Base-by-base conservation (phyloP, 176 grass and related monocot genomes). In the Aegilops umbellulata region DNA sequence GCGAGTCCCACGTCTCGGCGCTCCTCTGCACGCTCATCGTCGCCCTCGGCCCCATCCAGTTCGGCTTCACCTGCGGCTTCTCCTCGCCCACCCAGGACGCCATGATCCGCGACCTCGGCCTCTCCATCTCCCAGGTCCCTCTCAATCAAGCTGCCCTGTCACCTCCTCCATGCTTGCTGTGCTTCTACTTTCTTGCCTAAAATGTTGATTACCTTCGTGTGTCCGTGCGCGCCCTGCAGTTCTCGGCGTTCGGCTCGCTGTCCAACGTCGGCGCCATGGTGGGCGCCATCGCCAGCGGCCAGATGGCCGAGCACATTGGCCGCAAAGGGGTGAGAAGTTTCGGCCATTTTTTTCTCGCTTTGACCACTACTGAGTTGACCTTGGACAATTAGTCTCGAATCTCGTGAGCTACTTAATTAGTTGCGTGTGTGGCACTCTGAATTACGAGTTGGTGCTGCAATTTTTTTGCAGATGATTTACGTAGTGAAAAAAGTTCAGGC, bases 11-110 rank as follows among this genome's bases (percentile, higher is more conserved):
- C 79, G 81, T 98, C 86, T 98, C 97, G 7, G 97, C 90, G 10
- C 88, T 95, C 81, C 94, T 98, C 79, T 98, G 97, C 86, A 98
- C 97, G 49, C 89, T 98, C 86, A 94, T 98, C 80, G 94, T 96
- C 70, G 94, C 94, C 4, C 90, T 96, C 49, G 97, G 97, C 1
- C 97, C 94, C 41, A 88, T 98, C 90, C 97, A 98, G 84, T 98
- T 96, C 82, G 97, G 97, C 36, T 98, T 98, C 90, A 96, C 94
- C 39, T 78, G 92, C 47, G 94, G 95, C 77, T 98, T 92, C 88
- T 94, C 91, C 26, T 98, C 96, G n/a, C 96, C 90, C 0, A 92
- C 93, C 19, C 93, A 95, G 88, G 87, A 88, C 64, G 86, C 61
- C 65, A 98, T 95, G 86, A 94, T 92, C 32, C 34, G 39, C 15